Evolutionary conservation across 495 filamentous ascomycete genomes (phyloP), one percentile per base, ranked within the genome.

Genomic region (Monascus purpureus): DNA sequence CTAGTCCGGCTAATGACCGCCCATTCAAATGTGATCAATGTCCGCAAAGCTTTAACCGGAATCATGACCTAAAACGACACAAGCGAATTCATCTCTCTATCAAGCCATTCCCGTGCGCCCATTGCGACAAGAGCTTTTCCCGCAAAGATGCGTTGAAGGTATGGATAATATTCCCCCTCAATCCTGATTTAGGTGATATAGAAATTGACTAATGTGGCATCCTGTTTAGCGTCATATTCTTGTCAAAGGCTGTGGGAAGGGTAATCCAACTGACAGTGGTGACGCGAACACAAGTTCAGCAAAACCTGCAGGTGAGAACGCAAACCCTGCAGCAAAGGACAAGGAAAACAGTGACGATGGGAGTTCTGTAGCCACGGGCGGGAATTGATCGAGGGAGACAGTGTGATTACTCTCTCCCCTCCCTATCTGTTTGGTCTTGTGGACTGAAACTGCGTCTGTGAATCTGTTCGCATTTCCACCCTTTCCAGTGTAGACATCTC

Each of bases 101-200:
- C 29, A 97, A 97, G 64, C 90, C 90, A 0, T 96, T 85, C 52
- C 87, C 90, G 0, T 97, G 90, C 47, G 68, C 54, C 8, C 76
- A 82, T 43, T 97, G 90, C 47, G 86, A 94, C 19, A 97, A 96
- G 72, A 90, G 83, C 53, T 97, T 97, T 43, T 93, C 84, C 13
- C 63, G 90, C 25, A 97, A 95, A 53, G 90, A 97, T 64, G 90
- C 90, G 13, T 65, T 97, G 9, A 97, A 97, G 81, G 90, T 96
- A 46, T 37, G 67, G 52, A 19, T 31, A 36, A 13, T 32, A 25
- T 9, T 13, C 25, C 30, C 17, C 32, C 39, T 35, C 39, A 29
- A 34, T 36, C 30, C 41, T 14, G 27, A 32, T 14, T 17, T 8
- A n/a, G 33, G 16, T 32, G 32, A 9, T 27, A 26, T 35, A 34